These are phyloP conservation scores for Penicillium cataractarum DNA, from an alignment of 495 filamentous ascomycete genomes.

Conservation along the genomic window DNA sequence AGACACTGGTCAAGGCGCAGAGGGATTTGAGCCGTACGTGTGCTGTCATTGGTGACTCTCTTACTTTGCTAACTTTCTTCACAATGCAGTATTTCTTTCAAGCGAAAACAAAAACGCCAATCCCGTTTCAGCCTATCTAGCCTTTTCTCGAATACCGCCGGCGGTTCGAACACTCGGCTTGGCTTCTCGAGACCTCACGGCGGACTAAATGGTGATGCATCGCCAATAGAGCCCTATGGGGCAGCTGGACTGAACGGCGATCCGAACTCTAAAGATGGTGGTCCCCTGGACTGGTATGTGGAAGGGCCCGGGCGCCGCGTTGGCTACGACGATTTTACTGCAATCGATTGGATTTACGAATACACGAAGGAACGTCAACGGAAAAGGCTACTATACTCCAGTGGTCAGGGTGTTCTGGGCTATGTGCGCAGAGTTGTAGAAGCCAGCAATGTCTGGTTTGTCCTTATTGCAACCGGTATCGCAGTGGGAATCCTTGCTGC, in stretches of 20 bases:
- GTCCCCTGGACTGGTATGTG: conserved; percentile 80
- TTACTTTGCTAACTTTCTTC: conserved; percentile 16
- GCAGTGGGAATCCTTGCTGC: conserved; percentile 84
- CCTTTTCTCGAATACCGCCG: conserved; percentile 52
- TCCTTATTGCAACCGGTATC: conserved; percentile 79
- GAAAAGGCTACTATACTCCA: conserved; percentile 71
- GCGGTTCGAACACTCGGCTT: conserved; percentile 31
- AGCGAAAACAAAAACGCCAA: conserved; percentile 74
- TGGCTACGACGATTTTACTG: conserved; percentile 94
- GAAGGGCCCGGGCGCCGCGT: conserved; percentile 91
- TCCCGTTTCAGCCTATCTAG: conserved; percentile 59
- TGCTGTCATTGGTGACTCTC: background rate
- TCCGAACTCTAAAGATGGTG: conserved; percentile 63
- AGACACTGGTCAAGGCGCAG: conserved; percentile 37
- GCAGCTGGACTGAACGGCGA: conserved; percentile 43
- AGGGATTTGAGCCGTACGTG: conserved; percentile 52
- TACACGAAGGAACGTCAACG: conserved; percentile 96
- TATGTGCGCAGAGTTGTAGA: conserved; percentile 74
- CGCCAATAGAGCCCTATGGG: conserved; percentile 26
- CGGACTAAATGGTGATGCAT: conserved; percentile 35
- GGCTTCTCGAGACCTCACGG: conserved; percentile 26
- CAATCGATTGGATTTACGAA: conserved; percentile 99
- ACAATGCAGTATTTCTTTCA: conserved; percentile 70
- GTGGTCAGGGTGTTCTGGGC: conserved; percentile 71
- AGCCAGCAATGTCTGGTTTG: conserved; percentile 86